Base-by-base conservation (phyloP, 257 asterid species). In the Solanum pimpinellifolium region DNA sequence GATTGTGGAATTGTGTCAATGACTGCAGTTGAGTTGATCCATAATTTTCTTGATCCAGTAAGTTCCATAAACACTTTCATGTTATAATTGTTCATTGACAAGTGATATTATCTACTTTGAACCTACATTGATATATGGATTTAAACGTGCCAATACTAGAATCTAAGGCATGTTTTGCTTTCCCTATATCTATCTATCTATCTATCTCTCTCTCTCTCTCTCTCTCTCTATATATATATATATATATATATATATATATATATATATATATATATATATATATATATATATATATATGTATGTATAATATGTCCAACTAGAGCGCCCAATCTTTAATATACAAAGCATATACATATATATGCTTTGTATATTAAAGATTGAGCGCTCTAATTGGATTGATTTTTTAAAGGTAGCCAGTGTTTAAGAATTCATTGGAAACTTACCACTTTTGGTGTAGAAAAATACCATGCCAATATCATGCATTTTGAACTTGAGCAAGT, bases 11-110 rank as follows among this genome's bases (percentile, higher is more conserved):
- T 90, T 91, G 96, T 96, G 68, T 86, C 91, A 82, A 90, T 93
- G 92, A 76, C 90, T 85, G 91, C 93, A n/a, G 80, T 27, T 39
- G 88, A 95, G 56, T 87, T 96, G 81, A 74, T 92, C 20, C 90
- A 95, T 65, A 95, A 93, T 90, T 91, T 94, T 88, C 89, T 89
- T 47, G 95, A 95, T 90, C 90, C 88, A 87, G 99, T 95, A 88
- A 65, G 59, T 77, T 9, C 13, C 83, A 86, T 11, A 3, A 59
- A 44, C 59, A 70, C 74, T 42, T 69, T 18, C 21, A 31, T 74
- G 21, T 66, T 62, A 68, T 68, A 68, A 68, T 4, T 6, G 3
- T 3, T 68, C 39, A 27, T 68, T 68, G 9, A 68, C 74, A 7
- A 27, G 74, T 68, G 2, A 27, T 13, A 37, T 37, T 37, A 6